phyloP scores from a whole-genome alignment of 768 basidiomycete species.

The Russula virescens region DNA sequence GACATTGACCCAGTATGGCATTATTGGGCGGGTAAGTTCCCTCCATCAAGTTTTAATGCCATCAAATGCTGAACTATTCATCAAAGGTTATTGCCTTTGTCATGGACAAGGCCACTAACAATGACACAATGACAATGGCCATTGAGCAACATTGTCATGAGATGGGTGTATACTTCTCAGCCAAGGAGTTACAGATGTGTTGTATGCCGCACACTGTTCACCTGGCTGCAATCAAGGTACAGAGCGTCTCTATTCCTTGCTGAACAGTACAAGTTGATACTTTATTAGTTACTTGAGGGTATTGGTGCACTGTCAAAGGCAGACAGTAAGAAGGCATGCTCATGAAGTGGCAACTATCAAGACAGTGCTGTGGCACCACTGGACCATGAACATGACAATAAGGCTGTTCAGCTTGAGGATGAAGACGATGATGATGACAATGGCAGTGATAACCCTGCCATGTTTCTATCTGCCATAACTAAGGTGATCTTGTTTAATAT shows the following conservation, averaged over 20 bases:
- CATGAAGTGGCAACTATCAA: not conserved
- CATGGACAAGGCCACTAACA: not conserved
- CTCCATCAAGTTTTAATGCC: not conserved
- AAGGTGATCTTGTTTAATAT: not conserved
- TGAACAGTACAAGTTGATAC: too few species aligned
- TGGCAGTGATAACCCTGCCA: too few species aligned
- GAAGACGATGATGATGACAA: not conserved
- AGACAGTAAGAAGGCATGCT: not conserved
- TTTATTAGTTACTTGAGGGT: not conserved
- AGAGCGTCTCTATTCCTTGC: too few species aligned
- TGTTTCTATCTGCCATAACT: too few species aligned
- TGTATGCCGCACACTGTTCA: constrained; percentile 5
- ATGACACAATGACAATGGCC: not conserved
- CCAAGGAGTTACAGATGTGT: not conserved
- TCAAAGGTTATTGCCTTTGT: not conserved
- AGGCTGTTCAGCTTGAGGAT: too few species aligned
- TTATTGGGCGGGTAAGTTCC: not conserved
- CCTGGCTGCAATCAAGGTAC: not conserved
- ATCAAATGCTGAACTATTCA: not conserved
- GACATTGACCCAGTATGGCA: not conserved
- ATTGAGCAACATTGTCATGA: not conserved
- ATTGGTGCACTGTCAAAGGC: not conserved
- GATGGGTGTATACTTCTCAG: too few species aligned
- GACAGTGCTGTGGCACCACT: not conserved
- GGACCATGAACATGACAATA: not conserved